Conservation (phyloP, 2,329 filamentous ascomycete genomes). For the Sporothrix luriei region DNA sequence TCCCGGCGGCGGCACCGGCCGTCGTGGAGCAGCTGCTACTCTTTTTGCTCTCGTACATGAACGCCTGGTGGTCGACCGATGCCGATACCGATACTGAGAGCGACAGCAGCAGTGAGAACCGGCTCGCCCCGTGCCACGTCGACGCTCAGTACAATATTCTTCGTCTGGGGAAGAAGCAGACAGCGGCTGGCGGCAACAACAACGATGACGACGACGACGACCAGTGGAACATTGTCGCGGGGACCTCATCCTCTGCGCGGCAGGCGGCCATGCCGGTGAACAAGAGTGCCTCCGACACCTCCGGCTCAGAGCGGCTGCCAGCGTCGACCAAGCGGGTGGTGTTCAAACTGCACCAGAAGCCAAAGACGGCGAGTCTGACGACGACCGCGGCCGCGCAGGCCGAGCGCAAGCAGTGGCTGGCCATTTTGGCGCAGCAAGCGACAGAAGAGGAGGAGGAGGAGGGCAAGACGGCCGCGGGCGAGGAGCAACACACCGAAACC, state of each 20-base stretch:
- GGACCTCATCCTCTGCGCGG: not conserved
- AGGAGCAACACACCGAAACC: no score
- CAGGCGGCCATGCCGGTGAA: not conserved
- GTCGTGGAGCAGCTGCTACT: conserved; percentile 18
- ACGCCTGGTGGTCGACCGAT: conserved; percentile 1
- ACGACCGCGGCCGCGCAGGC: conserved; percentile 5
- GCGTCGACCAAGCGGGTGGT: not conserved
- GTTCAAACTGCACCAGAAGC: conserved; percentile 24
- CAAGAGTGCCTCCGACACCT: not conserved
- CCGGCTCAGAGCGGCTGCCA: not conserved
- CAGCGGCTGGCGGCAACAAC: not conserved
- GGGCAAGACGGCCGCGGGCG: not conserved
- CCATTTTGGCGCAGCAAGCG: conserved; percentile 28
- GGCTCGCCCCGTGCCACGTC: conserved; percentile 17
- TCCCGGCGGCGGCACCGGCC: conserved; percentile 12
- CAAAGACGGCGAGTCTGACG: conserved; percentile 2
- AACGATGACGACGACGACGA: not conserved
- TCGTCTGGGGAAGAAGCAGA: not conserved
- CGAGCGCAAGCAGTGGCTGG: conserved; percentile 25
- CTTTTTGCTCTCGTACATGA: conserved; percentile 27
- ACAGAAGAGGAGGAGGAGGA: conserved; percentile 7
- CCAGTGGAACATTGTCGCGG: conserved; percentile 29
- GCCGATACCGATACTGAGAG: no score
- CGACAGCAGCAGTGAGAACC: not conserved
- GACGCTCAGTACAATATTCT: conserved; percentile 13